These are phyloP conservation scores for Leersia perrieri DNA, from an alignment of 176 grass and related monocot genomes.

Conservation along the genomic window DNA sequence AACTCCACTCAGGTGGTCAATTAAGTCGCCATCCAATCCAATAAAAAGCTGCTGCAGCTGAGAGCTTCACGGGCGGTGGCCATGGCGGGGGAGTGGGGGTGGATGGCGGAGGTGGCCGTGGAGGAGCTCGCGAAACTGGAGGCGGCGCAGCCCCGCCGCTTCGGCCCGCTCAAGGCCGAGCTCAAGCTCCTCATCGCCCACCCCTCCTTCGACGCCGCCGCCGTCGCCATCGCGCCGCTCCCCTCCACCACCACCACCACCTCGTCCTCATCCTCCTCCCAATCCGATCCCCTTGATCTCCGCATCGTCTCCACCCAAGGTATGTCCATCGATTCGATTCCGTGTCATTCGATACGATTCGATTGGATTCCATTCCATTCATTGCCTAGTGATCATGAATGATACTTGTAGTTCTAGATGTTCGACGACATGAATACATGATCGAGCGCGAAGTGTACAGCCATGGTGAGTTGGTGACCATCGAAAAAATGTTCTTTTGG, in stretches of 20 bases:
- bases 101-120: conserved; percentile 63
- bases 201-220: conserved; percentile 27
- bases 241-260: neutral
- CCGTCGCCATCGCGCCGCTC: neutral
- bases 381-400: too few species aligned
- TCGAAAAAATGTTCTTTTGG: neutral
- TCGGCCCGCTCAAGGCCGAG: conserved; percentile 75
- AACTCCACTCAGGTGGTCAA: too few species aligned
- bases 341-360: too few species aligned
- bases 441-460: neutral
- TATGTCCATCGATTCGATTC: too few species aligned
- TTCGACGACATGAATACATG: neutral
- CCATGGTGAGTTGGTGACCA: neutral
- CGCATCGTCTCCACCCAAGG: conserved; percentile 12
- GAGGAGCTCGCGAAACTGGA: conserved; percentile 85
- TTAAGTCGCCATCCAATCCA: neutral
- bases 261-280: neutral
- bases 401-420: too few species aligned
- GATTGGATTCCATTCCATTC: too few species aligned
- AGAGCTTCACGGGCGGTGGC: neutral
- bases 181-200: conserved; percentile 64
- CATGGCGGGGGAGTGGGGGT: conserved; percentile 37
- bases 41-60: neutral
- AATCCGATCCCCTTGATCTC: neutral
- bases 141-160: conserved; percentile 58